Base-by-base conservation (phyloP, 1,139 yeast genomes). In the Yamadazyma conglobata region DNA sequence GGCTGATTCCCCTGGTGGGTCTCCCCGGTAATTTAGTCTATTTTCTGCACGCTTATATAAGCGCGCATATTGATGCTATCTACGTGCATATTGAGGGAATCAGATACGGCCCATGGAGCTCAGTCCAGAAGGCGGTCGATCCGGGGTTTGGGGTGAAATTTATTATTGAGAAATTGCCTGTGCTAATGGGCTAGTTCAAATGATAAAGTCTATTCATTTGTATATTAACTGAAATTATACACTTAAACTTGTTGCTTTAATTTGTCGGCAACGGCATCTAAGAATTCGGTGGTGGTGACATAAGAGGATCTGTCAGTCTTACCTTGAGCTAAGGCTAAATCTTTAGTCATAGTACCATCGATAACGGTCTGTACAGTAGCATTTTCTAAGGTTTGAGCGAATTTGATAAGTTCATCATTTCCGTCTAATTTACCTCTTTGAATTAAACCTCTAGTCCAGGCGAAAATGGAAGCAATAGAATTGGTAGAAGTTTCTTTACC, bases 401-500 rank as follows among this genome's bases (percentile, higher is more conserved):
- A 89, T 42, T 75, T 63, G 36, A 79, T 74, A 28, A 89, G 95
- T 18, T 83, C 91, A 19, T 91, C 93, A 26, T 95, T 87, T 32
- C 62, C 61, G 58, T 89, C 97, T 43, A 89, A 71, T 56, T 75
- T 79, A 48, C 96, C 97, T 67, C 97, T 85, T 70, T 84, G 93
- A 45, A 77, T 77, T 37, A 89, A 60, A 49, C 96, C 97, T 57
- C 95, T 79, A 30, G 95, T 75, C 97, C 97, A 89, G 24, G 97
- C 97, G 51, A 81, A 89, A 50, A 89, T 89, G 17, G 96, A 87
- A n/a, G 97, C 97, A 62, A 89, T 89, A 25, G 96, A 88, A 68
- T 89, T 89, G 44, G 97, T 89, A n/a, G 96, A 87, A 19, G 97
- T 89, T 65, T 88, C 96, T 60, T 87, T 84, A 48, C 96, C 96